Base-by-base conservation (phyloP, 495 filamentous ascomycete species). In the Hypomontagnella submonticulosa region DNA sequence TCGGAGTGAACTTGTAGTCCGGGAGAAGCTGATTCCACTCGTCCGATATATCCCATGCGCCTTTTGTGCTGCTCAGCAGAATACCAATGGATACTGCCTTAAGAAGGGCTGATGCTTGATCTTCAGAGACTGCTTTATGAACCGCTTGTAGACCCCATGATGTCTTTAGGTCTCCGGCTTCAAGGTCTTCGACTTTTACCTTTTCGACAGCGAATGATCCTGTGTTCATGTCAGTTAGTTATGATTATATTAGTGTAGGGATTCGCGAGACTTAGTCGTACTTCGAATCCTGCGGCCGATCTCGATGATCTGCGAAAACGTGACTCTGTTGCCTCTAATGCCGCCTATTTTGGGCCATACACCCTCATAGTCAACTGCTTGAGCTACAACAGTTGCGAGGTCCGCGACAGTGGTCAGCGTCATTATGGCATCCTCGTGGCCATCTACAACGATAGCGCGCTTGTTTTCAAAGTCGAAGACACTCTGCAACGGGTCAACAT, bases 331-430 rank as follows among this genome's bases (percentile, higher is more conserved):
- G 7, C 86, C 86, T 23, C 66, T 57, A 49, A 88, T 83, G 4
- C 85, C 85, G 2, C 85, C 79, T n/a, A 77, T 57, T 12, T 72
- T 65, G 4, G 86, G 85, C 86, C 86, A 88, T 65, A 78, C 76
- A 16, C 83, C 85, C 12, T 83, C 77, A 50, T 77, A 84, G 0
- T 85, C 84, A 20, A 88, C 70, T 1, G 85, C 85, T 59, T 54
- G 43, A 40, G 74, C 79, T 0, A 89, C 78, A 0, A 85, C 69
- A 1, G 62, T 63, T 13, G 81, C 78, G 7, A 83, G 1, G 67
- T 87, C 85, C 3, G 73, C 52, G 0, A 79, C 77, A 0, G 83
- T 79, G 32, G 79, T 86, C 4, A 81, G 52, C 4, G 78, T 83
- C 4, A 88, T 76, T 10, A 57, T 40, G 16, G 54, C 48, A 38